These are phyloP conservation scores for Collybia mongolica DNA, from an alignment of 768 basidiomycete species.

Conservation along the genomic window DNA sequence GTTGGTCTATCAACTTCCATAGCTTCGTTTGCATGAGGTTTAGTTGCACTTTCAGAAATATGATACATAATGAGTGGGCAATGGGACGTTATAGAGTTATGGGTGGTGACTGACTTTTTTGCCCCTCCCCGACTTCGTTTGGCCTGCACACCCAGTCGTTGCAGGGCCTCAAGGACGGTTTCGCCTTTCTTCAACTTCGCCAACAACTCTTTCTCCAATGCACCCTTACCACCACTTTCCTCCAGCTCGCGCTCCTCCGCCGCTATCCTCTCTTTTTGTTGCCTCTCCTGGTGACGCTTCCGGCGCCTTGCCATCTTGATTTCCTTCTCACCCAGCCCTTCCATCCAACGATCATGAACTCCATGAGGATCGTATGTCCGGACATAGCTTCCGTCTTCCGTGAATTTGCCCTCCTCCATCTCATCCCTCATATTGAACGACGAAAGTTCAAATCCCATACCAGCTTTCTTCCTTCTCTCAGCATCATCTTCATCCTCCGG, in stretches of 20 bases:
- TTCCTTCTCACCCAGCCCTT: slow-evolving; percentile 79
- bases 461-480: slow-evolving; percentile 70
- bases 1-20: slow-evolving; percentile 52
- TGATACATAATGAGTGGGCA: slow-evolving; percentile 1
- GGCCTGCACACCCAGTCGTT: slow-evolving; percentile 72
- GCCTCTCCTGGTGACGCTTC: slow-evolving; percentile 73
- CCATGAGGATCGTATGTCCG: slow-evolving; percentile 87
- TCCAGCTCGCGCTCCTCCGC: slow-evolving; percentile 76
- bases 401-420: slow-evolving; percentile 98
- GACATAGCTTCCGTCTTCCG: slow-evolving; percentile 87
- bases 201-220: slow-evolving; percentile 67
- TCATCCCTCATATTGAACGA: slow-evolving; percentile 99
- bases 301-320: slow-evolving; percentile 79
- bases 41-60: slow-evolving; percentile 27
- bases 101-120: slow-evolving; percentile 27
- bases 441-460: slow-evolving; percentile 92
- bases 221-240: slow-evolving; percentile 62
- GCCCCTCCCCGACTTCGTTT: slow-evolving; percentile 45
- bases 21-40: slow-evolving; percentile 19
- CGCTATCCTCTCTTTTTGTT: slow-evolving; percentile 64
- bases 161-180: slow-evolving; percentile 85
- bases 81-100: slow-evolving; percentile 1
- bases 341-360: slow-evolving; percentile 95
- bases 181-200: slow-evolving; percentile 84
- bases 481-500: slow-evolving; percentile 79